Base-by-base conservation (phyloP, 192 early-diverging fungal species). In the Coemansia sp. region DNA sequence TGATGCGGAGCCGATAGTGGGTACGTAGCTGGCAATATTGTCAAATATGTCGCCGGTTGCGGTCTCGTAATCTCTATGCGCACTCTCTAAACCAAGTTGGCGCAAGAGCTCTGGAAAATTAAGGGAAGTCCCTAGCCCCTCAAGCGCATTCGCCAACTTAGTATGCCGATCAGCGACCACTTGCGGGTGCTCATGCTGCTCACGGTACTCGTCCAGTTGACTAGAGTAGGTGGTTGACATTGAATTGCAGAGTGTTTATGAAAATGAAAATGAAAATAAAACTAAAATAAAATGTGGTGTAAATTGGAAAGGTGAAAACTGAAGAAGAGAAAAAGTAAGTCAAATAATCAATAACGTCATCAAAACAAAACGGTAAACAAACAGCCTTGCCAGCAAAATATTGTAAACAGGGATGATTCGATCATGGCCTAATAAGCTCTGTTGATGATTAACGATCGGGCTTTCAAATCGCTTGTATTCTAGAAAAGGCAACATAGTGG, bases 401-500 rank as follows among this genome's bases (percentile, higher is more conserved):
- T 54, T 54, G 51, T 54, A 54, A 54, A 54, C 51, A 54, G 51
- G 6, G 4, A 9, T 54, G 51, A 54, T 54, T 54, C 51, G 12
- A 54, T 54, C 24, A 51, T 5, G 12, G 22, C 13, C 44, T 51
- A 22, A 51, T 54, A 20, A 27, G 6, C 20, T 38, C 9, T 34
- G 46, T 49, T 49, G 1, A 6, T 22, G 15, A 49, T 49, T 22
- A 20, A 16, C n/a, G 8, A 51, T 20, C 5, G 5, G 42, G 1
- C 42, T 16, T 43, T 11, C n/a, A 3, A 20, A 20, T 49, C 46
- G 7, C 15, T 36, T 36, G 3, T 0, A 16, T n/a, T 16, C 46
- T 13, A n/a, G n/a, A 47, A n/a, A 47, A 15, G 7, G 42, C 42
- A 6, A 7, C 10, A 10, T 13, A 1, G 10, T 13, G 5, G 42